Conservation (phyloP, 768 basidiomycete species). For the Pleurotus sapidus region DNA sequence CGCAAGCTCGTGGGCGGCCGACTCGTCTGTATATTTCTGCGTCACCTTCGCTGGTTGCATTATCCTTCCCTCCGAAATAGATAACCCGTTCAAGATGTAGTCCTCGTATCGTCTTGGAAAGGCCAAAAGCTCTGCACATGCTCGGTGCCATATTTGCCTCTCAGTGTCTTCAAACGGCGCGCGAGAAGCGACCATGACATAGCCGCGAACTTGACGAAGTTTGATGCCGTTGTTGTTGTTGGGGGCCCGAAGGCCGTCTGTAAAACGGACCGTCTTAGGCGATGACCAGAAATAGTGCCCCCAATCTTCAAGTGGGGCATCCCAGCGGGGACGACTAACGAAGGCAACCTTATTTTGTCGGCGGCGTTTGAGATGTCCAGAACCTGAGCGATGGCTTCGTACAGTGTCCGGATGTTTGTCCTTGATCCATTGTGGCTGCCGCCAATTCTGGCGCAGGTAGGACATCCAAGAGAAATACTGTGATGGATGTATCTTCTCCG, state of each 20-base stretch:
- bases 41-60: neutral
- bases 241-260: neutral
- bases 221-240: neutral
- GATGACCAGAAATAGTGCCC: neutral
- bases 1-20: neutral
- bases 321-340: neutral
- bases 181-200: neutral
- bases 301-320: neutral
- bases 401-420: neutral
- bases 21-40: neutral
- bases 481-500: neutral
- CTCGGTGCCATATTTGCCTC: neutral
- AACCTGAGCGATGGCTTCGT: neutral
- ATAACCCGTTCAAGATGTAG: neutral
- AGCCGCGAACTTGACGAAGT: neutral
- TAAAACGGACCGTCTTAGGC: neutral
- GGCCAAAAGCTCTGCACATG: neutral
- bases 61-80: neutral
- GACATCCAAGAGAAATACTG: neutral
- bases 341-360: too few relatives aligned
- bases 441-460: neutral
- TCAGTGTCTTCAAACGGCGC: neutral
- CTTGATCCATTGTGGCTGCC: neutral
- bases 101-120: neutral
- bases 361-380: neutral